Base-by-base conservation (phyloP, 2,329 filamentous ascomycete species). In the Cadophora malorum region DNA sequence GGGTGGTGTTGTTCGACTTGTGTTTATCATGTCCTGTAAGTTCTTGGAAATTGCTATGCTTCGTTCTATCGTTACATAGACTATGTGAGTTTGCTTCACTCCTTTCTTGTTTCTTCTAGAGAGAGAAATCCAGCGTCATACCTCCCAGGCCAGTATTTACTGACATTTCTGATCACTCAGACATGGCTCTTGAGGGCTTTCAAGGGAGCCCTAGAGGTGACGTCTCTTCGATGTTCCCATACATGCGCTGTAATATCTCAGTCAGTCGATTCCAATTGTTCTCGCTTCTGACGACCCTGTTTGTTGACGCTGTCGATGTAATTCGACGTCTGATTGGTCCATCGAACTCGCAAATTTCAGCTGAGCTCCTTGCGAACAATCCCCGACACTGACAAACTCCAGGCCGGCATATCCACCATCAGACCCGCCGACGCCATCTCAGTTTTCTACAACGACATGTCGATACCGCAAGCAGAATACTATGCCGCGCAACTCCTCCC, bases 371-470 rank as follows among this genome's bases (percentile, higher is more conserved):
- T 45, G 3, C 49, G 53, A 60, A 38, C 35, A 53, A 60, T 28
- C 12, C 8, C 52, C 41, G 12, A 49, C 21, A 52, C 67, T 71
- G 53, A 71, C 65, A 47, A 1, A 5, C 35, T 14, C 7, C 28
- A 72, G 77, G 76, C 8, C 70, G 80, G 71, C 67, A 79, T 64
- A 74, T 77, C 52, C 68, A 73, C 63, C 73, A 78, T 23, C 78
- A 77, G 21, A 75, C 79, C 53, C 53, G 59, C n/a, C 78, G 78
- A 77, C 71, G 74, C 21, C 66, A 75, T 28, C 75, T 78, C 64
- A 69, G 69, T 81, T 3, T 81, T 83, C 70, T 83, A 83, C 70
- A 80, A 82, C 69, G 81, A 83, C 69, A 55, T 83, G 9, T 74
- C 80, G 0, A 70, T 60, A 1, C 76, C 78, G 3, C 80, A 83